Evolutionary conservation across 345 rosid species (phyloP).

Genomic region (Fremontodendron californicum): DNA sequence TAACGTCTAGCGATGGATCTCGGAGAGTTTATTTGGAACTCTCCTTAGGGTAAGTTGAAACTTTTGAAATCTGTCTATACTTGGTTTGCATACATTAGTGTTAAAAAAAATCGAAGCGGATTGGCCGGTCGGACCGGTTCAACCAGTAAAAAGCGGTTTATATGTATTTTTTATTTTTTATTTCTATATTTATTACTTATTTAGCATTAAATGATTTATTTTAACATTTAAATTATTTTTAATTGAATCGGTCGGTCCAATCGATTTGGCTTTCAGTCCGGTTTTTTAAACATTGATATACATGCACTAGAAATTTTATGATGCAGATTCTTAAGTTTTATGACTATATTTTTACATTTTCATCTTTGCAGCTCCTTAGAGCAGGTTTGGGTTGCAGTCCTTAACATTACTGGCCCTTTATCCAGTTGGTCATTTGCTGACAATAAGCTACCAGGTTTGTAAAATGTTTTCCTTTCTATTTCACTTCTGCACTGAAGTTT

Average conservation of each 20-base stretch:
- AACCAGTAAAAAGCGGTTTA: too few relatives aligned
- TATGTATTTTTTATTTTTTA: too few relatives aligned
- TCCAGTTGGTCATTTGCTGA: conserved; percentile 94
- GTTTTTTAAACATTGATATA: too few relatives aligned
- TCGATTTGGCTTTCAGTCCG: too few relatives aligned
- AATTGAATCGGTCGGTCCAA: too few relatives aligned
- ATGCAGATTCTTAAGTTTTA: neutral
- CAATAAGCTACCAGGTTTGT: conserved; percentile 59
- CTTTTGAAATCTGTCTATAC: neutral
- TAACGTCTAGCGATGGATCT: conserved; percentile 34
- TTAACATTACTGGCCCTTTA: conserved; percentile 89
- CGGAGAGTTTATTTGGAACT: conserved; percentile 89
- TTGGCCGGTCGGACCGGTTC: too few relatives aligned
- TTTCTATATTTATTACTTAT: too few relatives aligned
- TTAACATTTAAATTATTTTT: too few relatives aligned
- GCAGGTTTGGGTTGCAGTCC: conserved; percentile 90
- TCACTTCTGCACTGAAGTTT: neutral
- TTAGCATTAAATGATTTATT: too few relatives aligned
- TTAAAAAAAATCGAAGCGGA: too few relatives aligned
- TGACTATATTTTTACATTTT: neutral
- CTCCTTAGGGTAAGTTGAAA: conserved; percentile 73
- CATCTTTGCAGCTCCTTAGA: conserved; percentile 59
- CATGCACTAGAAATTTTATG: neutral
- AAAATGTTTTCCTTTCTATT: neutral
- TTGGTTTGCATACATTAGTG: too few relatives aligned